Base-by-base conservation (phyloP, 2,329 filamentous ascomycete genomes). In the Tolypocladium cylindrosporum region DNA sequence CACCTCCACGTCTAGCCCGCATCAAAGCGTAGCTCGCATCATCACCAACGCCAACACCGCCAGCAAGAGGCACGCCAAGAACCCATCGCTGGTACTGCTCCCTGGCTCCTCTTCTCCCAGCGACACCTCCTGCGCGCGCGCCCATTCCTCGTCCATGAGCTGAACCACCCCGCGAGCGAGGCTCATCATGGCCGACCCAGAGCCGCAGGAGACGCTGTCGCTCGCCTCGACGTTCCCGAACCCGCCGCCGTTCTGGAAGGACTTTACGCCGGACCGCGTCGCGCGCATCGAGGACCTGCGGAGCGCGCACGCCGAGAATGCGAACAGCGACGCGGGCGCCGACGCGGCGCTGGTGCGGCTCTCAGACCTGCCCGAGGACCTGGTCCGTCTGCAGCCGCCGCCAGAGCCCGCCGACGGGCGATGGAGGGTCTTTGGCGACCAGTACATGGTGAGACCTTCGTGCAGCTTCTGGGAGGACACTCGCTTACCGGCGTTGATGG, bases 181-280 rank as follows among this genome's bases (percentile, higher is more conserved):
- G 55, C 56, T 45, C 61, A 62, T 57, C 50, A 90, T 90, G 87
- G 84, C 83, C 59, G 85, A 75, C 56, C 77, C 79, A 59, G 75
- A 75, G 59, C 68, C 74, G 11, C 71, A 51, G 48, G 48, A 51
- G n/a, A n/a, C 48, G 48, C 27, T 72, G 41, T 75, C 77, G 53
- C 72, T 81, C 65, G 79, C 85, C 34, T 84, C 88, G 31, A 84
- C 87, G 45, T 96, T 91, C 70, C 93, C 94, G 31, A 84, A 88
- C 56, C 94, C 94, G 34, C 94, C 94, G 34, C 86, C 88, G 1
- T 96, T 97, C 75, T 97, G 90, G 86, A 87, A 88, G 64, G 81
- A 89, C 70, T 97, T 97, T 74, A 96, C 90, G 0, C 72, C 84
- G 3, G 84, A 88, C 36, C 95, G 93, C 68, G 67, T 90, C 56